Evolutionary conservation across 108 stramenopile genomes (phyloP).

Genomic region (Stephanodiscus minutulus): DNA sequence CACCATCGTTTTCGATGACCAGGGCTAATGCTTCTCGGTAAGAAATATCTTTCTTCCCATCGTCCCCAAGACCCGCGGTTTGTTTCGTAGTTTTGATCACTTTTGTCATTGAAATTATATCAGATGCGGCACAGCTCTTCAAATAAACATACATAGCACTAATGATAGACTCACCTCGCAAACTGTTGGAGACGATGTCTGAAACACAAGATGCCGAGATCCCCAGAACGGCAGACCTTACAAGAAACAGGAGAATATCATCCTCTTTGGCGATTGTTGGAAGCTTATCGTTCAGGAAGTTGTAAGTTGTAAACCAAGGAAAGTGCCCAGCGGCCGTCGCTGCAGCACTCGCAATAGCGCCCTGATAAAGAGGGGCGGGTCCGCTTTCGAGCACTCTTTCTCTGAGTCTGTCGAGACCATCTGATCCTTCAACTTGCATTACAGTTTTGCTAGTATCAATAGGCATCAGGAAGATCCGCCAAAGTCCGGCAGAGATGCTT

Average conservation of each 20-base stretch:
- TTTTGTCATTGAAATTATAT: not conserved
- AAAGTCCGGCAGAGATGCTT: conserved; percentile 76
- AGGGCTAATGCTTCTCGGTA: conserved; percentile 64
- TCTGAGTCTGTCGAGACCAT: conserved; percentile 56
- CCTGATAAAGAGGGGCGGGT: conserved; percentile 78
- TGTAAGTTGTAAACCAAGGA: conserved; percentile 82
- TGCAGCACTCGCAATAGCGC: conserved; percentile 80
- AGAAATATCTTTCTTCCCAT: conserved; percentile 55
- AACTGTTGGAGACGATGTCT: conserved; percentile 72
- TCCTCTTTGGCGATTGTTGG: conserved; percentile 59
- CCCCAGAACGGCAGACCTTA: conserved; percentile 71
- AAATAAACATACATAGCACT: not conserved
- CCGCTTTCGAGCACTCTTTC: conserved; percentile 48
- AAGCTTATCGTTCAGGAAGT: conserved; percentile 67
- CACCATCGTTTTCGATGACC: conserved; percentile 77
- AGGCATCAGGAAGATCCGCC: conserved; percentile 91
- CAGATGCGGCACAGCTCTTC: not conserved
- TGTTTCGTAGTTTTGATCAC: conserved; percentile 90
- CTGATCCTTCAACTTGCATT: conserved; percentile 88
- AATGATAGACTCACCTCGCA: conserved; percentile 32
- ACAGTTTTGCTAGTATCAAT: conserved; percentile 95
- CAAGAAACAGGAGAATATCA: conserved; percentile 71
- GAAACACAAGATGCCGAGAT: conserved; percentile 73
- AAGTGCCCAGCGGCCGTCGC: conserved; percentile 82
- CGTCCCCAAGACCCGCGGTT: conserved; percentile 61